Evolutionary conservation across 2,329 filamentous ascomycete species (phyloP), one percentile per base, ranked within the genome.

Genomic region (Microcyclospora pomicola): DNA sequence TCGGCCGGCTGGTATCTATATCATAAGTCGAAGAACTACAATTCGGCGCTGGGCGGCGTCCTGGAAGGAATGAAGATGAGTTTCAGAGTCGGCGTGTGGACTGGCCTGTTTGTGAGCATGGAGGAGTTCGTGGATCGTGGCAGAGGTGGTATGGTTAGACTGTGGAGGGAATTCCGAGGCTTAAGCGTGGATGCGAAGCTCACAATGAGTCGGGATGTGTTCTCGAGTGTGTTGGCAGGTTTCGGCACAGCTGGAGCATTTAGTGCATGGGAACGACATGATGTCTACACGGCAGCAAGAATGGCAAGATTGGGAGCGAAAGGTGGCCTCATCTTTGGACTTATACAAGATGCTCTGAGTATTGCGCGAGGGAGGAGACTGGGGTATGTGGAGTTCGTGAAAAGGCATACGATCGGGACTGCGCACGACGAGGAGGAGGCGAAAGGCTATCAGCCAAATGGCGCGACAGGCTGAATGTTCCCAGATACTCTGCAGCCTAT

Each of bases 21-120:
- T 61, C 88, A 96, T 67, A 95, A 95, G 64, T 84, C 77, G 57
- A 96, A 96, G 62, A 96, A 94, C 62, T 96, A 98, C 65, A 77
- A 85, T 52, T 73, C 81, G 36, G 78, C 83, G 51, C 71, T 81
- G 15, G 82, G 81, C 5, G 88, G 82, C 1, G 65, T 92, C 13
- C 75, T 75, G 37, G 85, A 93, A 53, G 91, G 85, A 0, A 50
- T 84, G 35, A 77, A 72, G 47, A 83, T 91, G 70, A 86, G 81
- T 1, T 57, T 65, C 27, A 77, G 73, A 48, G 68, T 92, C 5
- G 74, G 75, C 4, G 65, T 80, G 33, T 87, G 87, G 73, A 82
- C 76, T 2, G 71, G 75, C 13, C 65, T 81, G 35, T 91, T 93
- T 53, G 79, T 93, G 52, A 67, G 77, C 6, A 74, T 91, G 35